Percentiles rank a stretch among this genome's conserved stretches.
These are phyloP conservation scores for Dictyostelium firmibasis DNA, from an alignment of 78 protist genomes.

Conservation along the genomic window DNA sequence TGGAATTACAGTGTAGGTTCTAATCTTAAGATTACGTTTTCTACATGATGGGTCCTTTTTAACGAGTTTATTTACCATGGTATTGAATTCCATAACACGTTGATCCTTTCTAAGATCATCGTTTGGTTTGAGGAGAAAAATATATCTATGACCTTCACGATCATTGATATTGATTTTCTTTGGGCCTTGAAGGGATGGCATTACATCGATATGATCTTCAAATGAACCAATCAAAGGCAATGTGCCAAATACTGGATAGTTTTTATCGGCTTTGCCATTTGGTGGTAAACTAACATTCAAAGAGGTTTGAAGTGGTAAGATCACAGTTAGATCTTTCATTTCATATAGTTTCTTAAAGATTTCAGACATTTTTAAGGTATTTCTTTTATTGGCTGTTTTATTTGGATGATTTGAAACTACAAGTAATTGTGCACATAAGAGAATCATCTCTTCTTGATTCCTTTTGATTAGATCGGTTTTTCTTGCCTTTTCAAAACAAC, in stretches of 20 bases:
- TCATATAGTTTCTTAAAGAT: neutral
- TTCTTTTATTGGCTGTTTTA: neutral
- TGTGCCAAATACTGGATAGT: neutral
- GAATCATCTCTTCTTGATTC: neutral
- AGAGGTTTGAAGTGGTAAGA: constrained; percentile 79
- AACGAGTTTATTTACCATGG: constrained; percentile 87
- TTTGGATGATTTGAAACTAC: neutral
- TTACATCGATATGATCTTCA: constrained; percentile 72
- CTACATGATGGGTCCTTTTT: constrained; percentile 82
- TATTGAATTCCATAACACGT: constrained; percentile 93
- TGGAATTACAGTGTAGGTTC: constrained; percentile 92
- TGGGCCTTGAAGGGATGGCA: constrained; percentile 91
- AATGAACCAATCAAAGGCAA: constrained; percentile 64
- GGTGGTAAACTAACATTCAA: constrained; percentile 57
- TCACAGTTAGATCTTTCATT: neutral
- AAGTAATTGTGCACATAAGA: constrained; percentile 10
- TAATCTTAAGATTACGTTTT: constrained; percentile 61
- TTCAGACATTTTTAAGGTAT: neutral
- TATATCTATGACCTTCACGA: constrained; percentile 64
- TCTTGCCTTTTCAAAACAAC: neutral
- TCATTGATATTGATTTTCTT: constrained; percentile 82
- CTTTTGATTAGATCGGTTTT: neutral
- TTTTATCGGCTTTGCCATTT: constrained; percentile 1
- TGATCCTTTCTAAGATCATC: constrained; percentile 97
- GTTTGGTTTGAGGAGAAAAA: constrained; percentile 94